Percentiles rank a stretch among this genome's conserved stretches.
These are phyloP conservation scores for Psidium friedrichsthalianum DNA, from an alignment of 345 rosid genomes.

Conservation along the genomic window DNA sequence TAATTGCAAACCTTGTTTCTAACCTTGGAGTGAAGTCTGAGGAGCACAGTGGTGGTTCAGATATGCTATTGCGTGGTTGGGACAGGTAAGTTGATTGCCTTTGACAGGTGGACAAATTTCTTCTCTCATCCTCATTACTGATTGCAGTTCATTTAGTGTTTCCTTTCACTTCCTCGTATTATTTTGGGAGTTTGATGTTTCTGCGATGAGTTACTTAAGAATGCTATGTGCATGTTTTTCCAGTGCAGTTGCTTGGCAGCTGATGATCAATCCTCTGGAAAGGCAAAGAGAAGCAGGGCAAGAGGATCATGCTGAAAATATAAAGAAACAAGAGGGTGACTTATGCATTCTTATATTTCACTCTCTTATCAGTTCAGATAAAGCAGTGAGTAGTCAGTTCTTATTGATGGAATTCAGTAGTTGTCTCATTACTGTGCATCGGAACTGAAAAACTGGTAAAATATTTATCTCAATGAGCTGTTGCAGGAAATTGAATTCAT, in stretches of 20 bases:
- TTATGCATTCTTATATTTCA: slow-evolving; percentile 70
- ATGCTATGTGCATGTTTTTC: slow-evolving; percentile 4
- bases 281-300: slow-evolving; percentile 26
- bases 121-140: background rate
- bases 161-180: background rate
- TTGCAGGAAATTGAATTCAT: slow-evolving; percentile 87
- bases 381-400: slow-evolving; percentile 38
- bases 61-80: slow-evolving; percentile 82
- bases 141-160: background rate
- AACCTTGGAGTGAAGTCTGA: slow-evolving; percentile 65
- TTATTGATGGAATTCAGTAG: background rate
- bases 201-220: background rate
- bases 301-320: slow-evolving; percentile 14
- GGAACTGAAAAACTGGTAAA: background rate
- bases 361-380: slow-evolving; percentile 66
- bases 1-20: slow-evolving; percentile 72
- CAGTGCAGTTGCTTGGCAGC: slow-evolving; percentile 95
- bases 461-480: background rate
- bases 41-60: slow-evolving; percentile 66
- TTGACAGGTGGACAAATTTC: background rate
- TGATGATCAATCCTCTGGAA: slow-evolving; percentile 46
- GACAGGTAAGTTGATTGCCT: slow-evolving; percentile 43
- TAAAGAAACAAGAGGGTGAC: slow-evolving; percentile 26
- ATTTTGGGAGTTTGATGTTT: background rate
- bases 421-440: background rate